A percentile compares a stretch with the other conserved stretches of the same genome.
These are phyloP conservation scores for Hygrocybe punicea DNA, from an alignment of 768 basidiomycete species.

Conservation along the genomic window DNA sequence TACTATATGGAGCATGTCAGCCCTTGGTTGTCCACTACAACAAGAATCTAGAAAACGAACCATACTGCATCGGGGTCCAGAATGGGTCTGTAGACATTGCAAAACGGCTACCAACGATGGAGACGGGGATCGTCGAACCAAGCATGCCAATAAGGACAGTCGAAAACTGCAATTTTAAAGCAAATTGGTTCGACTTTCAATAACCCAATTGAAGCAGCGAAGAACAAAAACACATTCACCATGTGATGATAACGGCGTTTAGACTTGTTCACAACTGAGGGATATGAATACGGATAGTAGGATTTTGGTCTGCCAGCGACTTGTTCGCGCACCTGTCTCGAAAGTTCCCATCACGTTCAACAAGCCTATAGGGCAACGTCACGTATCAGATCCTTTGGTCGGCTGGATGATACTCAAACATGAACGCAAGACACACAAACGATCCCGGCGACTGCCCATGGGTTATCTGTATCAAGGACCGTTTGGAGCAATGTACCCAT, in stretches of 20 bases:
- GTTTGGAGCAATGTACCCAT: conserved; percentile 67
- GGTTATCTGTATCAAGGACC: conserved; percentile 72
- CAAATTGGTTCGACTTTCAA: too few species aligned
- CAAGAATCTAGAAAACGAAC: conserved; percentile 37
- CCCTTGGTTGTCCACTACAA: neutral
- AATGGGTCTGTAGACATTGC: conserved; percentile 77
- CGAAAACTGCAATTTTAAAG: conserved; percentile 67
- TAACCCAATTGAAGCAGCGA: too few species aligned
- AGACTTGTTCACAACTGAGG: conserved; percentile 73
- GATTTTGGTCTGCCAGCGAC: neutral
- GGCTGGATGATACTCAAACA: too few species aligned
- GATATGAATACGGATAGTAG: neutral
- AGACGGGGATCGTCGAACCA: conserved; percentile 74
- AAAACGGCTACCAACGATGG: conserved; percentile 68
- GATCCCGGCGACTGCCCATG: conserved; percentile 72
- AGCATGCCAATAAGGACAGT: conserved; percentile 66
- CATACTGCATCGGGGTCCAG: conserved; percentile 81
- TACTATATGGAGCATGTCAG: conserved; percentile 43
- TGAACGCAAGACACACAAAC: conserved; percentile 49
- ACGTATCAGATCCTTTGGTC: too few species aligned
- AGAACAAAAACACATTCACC: conserved; percentile 53
- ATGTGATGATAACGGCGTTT: conserved; percentile 69
- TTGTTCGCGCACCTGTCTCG: conserved; percentile 58
- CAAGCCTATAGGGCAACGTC: too few species aligned
- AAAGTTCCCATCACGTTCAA: conserved; percentile 74